Evolutionary conservation across 805 yeast genomes (phyloP), one percentile per base, ranked within the genome.

Genomic region (Starmerella lactis-condensi): DNA sequence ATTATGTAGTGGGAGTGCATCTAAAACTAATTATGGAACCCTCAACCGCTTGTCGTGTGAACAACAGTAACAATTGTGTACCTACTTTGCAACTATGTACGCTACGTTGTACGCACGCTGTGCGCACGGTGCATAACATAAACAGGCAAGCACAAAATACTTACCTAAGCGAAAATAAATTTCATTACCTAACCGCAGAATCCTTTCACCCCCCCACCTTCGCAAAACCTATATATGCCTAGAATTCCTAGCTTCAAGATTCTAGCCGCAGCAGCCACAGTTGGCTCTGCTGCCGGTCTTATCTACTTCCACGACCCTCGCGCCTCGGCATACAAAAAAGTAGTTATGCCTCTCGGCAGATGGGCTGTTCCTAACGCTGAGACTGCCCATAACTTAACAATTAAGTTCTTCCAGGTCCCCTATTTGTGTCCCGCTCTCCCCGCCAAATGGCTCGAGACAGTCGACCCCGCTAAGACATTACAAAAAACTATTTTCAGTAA

Each of bases 291-390:
- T 2, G 45, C 37, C 9, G 75, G 72, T 12, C 48, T 58, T 6
- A 62, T 64, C 39, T 77, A 75, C 45, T 53, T 61, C 13, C 57
- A 69, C 32, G 93, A 83, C 54, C 72, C 94, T 7, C 62, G 92
- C 37, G 73, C 94, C 1, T 74, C 78, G 2, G 57, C 78, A 22
- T 83, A 82, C 46, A 89, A 85, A 51, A 78, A 75, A 47, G 60
- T 77, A 1, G 55, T 73, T 32, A 73, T 92, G 56, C 96, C 96
- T 1, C 28, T 74, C 8, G 64, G 78, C 29, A 65, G 95, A 35
- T 48, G 60, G 14, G 37, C 65, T 5, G 71, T 83, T 2, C 43
- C 44, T 16, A 78, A 72, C 50, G 93, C 83, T n/a, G 96, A 85
- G 54, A 58, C 65, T 9, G 89, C 93, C 15, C 96, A 85, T 51